A percentile compares a stretch with the other conserved stretches of the same genome.
Conservation (phyloP, 495 filamentous ascomycete genomes). For the Daldinia vernicosa region DNA sequence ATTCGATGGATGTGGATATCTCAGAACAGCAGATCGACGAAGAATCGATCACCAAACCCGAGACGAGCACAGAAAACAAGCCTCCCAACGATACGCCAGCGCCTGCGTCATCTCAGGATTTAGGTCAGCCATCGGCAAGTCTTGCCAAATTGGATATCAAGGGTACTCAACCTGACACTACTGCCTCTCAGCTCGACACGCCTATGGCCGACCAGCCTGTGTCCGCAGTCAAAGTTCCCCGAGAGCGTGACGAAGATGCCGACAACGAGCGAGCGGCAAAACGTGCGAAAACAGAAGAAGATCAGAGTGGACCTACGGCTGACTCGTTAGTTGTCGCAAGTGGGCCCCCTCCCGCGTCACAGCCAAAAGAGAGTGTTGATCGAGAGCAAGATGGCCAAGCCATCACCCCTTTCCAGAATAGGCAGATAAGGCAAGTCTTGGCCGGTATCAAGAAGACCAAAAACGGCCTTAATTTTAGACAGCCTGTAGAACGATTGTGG, state of each 20-base stretch:
- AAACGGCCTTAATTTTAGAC: slow-evolving; percentile 73
- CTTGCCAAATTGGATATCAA: slow-evolving; percentile 49
- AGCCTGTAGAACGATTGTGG: slow-evolving; percentile 71
- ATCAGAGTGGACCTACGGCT: slow-evolving; percentile 26
- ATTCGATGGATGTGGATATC: slow-evolving; percentile 3
- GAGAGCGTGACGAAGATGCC: slow-evolving; percentile 76
- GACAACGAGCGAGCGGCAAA: slow-evolving; percentile 81
- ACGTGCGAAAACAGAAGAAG: slow-evolving; percentile 71
- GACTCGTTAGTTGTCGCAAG: slow-evolving; percentile 45
- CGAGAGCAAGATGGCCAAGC: slow-evolving; percentile 41
- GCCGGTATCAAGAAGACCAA: slow-evolving; percentile 83
- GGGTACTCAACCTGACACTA: slow-evolving; percentile 31
- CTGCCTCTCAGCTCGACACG: slow-evolving; percentile 44
- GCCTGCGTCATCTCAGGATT: slow-evolving; percentile 41
- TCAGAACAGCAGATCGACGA: slow-evolving; percentile 14
- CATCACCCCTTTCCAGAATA: slow-evolving; percentile 58
- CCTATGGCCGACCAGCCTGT: slow-evolving; percentile 48
- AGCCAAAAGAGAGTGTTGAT: slow-evolving; percentile 40
- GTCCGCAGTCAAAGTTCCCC: slow-evolving; percentile 62
- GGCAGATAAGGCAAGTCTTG: slow-evolving; percentile 61
- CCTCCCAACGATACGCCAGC: slow-evolving; percentile 36
- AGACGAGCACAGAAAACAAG: slow-evolving; percentile 45
- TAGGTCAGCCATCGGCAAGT: slow-evolving; percentile 31
- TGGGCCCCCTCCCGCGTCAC: not conserved
- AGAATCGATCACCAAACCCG: slow-evolving; percentile 16